These are phyloP conservation scores for Aspergillus chevalieri DNA, from an alignment of 2,329 filamentous ascomycete species.

Conservation along the genomic window DNA sequence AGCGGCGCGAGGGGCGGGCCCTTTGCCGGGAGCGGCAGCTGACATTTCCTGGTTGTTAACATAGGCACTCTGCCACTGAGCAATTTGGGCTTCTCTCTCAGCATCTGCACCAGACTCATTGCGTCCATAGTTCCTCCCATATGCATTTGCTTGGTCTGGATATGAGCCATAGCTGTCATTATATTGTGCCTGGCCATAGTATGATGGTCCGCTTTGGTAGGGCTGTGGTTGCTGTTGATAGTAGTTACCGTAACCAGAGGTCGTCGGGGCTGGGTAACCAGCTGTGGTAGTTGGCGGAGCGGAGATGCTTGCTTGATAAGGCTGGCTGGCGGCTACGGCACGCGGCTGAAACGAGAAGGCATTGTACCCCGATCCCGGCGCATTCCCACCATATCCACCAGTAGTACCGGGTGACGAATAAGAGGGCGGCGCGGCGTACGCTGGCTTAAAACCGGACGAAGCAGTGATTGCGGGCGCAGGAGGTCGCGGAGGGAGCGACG, in stretches of 20 bases:
- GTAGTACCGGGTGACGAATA: constrained; percentile 20
- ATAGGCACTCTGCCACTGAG: constrained; percentile 92
- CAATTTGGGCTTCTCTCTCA: constrained; percentile 84
- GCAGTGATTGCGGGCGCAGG: constrained; percentile 51
- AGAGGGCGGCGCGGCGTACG: constrained; percentile 43
- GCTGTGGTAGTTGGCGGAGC: constrained; percentile 28
- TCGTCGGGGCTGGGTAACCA: constrained; percentile 33
- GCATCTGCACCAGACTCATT: constrained; percentile 53
- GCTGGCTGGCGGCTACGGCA: constrained; percentile 46
- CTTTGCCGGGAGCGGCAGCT: constrained; percentile 22
- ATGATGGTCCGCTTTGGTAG: constrained; percentile 29
- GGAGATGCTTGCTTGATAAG: constrained; percentile 36
- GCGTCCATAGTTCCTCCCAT: constrained; percentile 27
- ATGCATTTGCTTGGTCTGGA: constrained; percentile 33
- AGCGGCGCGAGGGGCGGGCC: constrained; percentile 39
- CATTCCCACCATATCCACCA: constrained; percentile 28
- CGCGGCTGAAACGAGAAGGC: constrained; percentile 56
- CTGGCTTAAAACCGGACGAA: constrained; percentile 43
- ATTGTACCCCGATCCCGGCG: constrained; percentile 28
- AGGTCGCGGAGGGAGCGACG: constrained; percentile 70
- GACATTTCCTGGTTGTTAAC: constrained; percentile 53
- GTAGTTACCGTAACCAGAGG: constrained; percentile 32
- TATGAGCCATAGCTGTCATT: constrained; percentile 37
- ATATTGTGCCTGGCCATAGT: constrained; percentile 45
- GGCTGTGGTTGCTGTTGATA: constrained; percentile 36